phyloP scores from a whole-genome alignment of 108 stramenopile genomes.

The Mediolabrus comicus region DNA sequence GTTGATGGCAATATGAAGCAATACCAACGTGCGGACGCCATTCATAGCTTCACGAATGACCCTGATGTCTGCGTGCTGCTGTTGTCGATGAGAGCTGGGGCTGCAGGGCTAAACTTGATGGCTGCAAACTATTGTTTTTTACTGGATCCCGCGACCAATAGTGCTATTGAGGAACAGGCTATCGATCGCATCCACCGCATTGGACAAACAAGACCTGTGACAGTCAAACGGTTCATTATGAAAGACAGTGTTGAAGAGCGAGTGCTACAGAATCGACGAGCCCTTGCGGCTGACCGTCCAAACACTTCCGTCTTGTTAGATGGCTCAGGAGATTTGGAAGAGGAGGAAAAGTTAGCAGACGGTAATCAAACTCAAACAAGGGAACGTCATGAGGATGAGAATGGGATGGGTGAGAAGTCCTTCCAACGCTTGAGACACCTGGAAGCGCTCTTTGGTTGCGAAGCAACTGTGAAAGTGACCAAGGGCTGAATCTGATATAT shows the following conservation, averaged over 20 bases:
- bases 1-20: slow-evolving; percentile 32
- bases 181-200: slow-evolving; percentile 49
- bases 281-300: slow-evolving; percentile 17
- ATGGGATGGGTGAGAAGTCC: slow-evolving; percentile 2
- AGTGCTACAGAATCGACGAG: slow-evolving; percentile 10
- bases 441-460: slow-evolving; percentile 16
- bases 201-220: slow-evolving; percentile 50
- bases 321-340: slow-evolving; percentile 8
- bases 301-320: slow-evolving; percentile 7
- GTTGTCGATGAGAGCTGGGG: slow-evolving; percentile 24
- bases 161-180: slow-evolving; percentile 28
- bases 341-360: slow-evolving; percentile 9
- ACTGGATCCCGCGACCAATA: slow-evolving; percentile 10
- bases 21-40: slow-evolving; percentile 25
- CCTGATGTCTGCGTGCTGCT: slow-evolving; percentile 14
- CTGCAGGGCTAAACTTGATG: slow-evolving; percentile 27
- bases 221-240: slow-evolving; percentile 30
- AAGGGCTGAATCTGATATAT: background rate
- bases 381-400: slow-evolving; percentile 10
- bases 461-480: slow-evolving; percentile 2
- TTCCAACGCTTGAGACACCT: slow-evolving; percentile 7
- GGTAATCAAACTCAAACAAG: background rate
- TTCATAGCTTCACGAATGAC: slow-evolving; percentile 17
- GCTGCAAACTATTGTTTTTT: slow-evolving; percentile 21
- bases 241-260: slow-evolving; percentile 23